phyloP scores from a whole-genome alignment of 1,284 basidiomycete genomes.

The Leccinum glutinopallens region DNA sequence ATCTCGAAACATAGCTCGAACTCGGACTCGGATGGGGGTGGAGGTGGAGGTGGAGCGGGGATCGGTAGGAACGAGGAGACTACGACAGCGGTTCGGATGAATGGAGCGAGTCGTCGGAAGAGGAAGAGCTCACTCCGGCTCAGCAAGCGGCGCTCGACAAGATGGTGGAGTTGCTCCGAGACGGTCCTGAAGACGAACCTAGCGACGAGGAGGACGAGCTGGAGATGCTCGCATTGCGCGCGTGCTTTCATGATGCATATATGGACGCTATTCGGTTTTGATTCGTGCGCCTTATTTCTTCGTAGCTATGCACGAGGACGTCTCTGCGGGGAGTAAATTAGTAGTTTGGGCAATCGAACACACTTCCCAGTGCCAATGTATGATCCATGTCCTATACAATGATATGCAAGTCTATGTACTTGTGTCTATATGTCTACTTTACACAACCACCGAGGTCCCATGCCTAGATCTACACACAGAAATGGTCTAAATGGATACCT shows the following conservation, averaged over 20 bases:
- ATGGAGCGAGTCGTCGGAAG: slow-evolving; percentile 33
- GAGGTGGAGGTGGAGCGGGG: slow-evolving; percentile 15
- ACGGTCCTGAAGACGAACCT: slow-evolving; percentile 46
- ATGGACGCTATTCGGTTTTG: neutral
- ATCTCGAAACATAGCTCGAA: slow-evolving; percentile 24
- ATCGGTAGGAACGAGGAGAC: slow-evolving; percentile 23
- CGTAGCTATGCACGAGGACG: too few species aligned
- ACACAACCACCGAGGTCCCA: neutral
- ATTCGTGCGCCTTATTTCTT: neutral
- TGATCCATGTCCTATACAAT: neutral
- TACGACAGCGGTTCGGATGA: slow-evolving; percentile 22
- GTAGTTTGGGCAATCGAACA: neutral
- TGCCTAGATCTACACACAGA: neutral
- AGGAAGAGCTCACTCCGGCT: slow-evolving; percentile 51
- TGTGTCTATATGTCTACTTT: neutral
- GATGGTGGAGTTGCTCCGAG: slow-evolving; percentile 61
- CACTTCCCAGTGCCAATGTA: neutral
- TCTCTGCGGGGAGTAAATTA: neutral
- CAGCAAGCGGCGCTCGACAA: slow-evolving; percentile 59
- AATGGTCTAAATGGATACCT: slow-evolving; percentile 53
- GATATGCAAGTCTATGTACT: neutral
- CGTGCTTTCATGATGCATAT: neutral
- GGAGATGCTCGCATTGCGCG: slow-evolving; percentile 19
- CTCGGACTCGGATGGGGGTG: slow-evolving; percentile 20
- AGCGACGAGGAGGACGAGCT: slow-evolving; percentile 44